A percentile compares a stretch with the other conserved stretches of the same genome.
These are phyloP conservation scores for Myxozyma nipponensis DNA, from an alignment of 805 yeast genomes.

Conservation along the genomic window DNA sequence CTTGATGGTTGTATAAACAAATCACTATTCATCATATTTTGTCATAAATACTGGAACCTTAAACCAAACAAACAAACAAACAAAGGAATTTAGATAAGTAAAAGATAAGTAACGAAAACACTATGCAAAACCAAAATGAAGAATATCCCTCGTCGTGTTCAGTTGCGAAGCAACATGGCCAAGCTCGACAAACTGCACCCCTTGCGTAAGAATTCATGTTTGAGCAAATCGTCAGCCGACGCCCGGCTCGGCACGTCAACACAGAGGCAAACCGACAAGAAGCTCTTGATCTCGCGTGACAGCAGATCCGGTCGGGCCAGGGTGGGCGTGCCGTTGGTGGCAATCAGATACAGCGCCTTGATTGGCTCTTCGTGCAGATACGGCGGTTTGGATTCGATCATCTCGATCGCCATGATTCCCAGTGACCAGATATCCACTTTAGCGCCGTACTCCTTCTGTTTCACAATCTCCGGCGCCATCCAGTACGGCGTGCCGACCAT, in stretches of 20 bases:
- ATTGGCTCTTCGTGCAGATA: conserved; percentile 76
- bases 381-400: conserved; percentile 86
- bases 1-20: not conserved
- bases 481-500: conserved; percentile 89
- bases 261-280: conserved; percentile 84
- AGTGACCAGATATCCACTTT: conserved; percentile 81
- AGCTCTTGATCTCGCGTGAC: conserved; percentile 73
- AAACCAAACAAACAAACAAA: not conserved
- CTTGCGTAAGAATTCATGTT: conserved; percentile 61
- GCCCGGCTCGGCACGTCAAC: conserved; percentile 94
- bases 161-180: conserved; percentile 39
- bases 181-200: conserved; percentile 51
- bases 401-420: conserved; percentile 82
- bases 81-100: not conserved
- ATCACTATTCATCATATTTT: no score
- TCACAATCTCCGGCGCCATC: conserved; percentile 89
- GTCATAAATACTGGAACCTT: no score
- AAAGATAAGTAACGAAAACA: not conserved
- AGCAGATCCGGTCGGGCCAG: conserved; percentile 65
- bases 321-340: conserved; percentile 78
- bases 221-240: conserved; percentile 77
- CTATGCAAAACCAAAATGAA: not conserved
- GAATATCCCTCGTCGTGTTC: not conserved
- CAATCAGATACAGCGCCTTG: conserved; percentile 69
- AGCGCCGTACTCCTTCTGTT: conserved; percentile 74